Conservation (phyloP, 2,329 filamentous ascomycete species). For the Stagonosporopsis cucurbitacearum region DNA sequence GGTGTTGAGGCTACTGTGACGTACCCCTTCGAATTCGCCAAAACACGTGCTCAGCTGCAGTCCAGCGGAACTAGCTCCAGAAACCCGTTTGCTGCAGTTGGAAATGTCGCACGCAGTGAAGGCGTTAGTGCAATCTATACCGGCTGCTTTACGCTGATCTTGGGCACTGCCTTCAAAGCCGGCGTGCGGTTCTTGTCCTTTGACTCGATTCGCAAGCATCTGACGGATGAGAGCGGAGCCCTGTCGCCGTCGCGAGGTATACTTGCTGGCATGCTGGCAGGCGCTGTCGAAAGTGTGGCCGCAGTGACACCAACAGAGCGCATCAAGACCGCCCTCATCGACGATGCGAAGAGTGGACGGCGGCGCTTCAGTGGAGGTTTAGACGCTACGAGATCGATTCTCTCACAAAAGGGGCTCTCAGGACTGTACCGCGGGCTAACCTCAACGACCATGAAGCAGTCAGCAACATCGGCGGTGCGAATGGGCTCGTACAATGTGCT, state of each 20-base stretch:
- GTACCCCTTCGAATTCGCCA: slow-evolving; percentile 46
- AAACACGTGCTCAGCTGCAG: slow-evolving; percentile 41
- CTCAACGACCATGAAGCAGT: slow-evolving; percentile 58
- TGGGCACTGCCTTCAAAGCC: slow-evolving; percentile 43
- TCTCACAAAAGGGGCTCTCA: slow-evolving; percentile 48
- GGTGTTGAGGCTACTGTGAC: slow-evolving; percentile 60
- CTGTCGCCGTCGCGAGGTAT: slow-evolving; percentile 35
- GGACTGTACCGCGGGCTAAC: slow-evolving; percentile 56
- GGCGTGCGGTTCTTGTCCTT: slow-evolving; percentile 44
- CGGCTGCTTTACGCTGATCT: slow-evolving; percentile 38
- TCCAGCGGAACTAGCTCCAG: neutral
- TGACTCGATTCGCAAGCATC: slow-evolving; percentile 36
- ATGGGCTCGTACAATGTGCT: slow-evolving; percentile 60
- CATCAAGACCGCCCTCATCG: slow-evolving; percentile 45
- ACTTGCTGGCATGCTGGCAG: slow-evolving; percentile 39
- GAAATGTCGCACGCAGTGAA: slow-evolving; percentile 27
- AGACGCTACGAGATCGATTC: slow-evolving; percentile 38
- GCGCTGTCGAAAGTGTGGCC: slow-evolving; percentile 35
- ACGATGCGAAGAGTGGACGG: slow-evolving; percentile 34
- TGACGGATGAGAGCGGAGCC: slow-evolving; percentile 38
- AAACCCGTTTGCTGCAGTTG: slow-evolving; percentile 34
- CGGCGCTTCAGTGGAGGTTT: slow-evolving; percentile 30
- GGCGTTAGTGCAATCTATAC: slow-evolving; percentile 43
- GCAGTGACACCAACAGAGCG: slow-evolving; percentile 45
- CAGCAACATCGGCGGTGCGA: slow-evolving; percentile 55